Evolutionary conservation across 225 moss, liverwort and hornwort species (phyloP).

Genomic region (Polytrichum commune): DNA sequence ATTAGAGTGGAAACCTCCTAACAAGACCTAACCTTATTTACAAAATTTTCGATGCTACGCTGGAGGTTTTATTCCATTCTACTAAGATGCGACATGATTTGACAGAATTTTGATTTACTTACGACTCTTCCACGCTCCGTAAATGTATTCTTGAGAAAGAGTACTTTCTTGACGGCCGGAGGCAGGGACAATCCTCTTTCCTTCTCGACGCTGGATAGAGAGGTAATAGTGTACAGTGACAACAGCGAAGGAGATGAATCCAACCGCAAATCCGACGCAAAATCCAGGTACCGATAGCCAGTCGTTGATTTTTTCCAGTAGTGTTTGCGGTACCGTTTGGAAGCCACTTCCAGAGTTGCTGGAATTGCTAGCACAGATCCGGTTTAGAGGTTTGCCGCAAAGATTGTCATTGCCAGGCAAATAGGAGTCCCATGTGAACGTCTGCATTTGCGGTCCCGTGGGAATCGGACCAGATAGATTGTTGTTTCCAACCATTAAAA

Average conservation of each 20-base stretch:
- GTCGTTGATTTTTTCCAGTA: background rate
- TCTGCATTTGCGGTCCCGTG: slow-evolving; percentile 24
- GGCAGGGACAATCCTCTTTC: too few species aligned
- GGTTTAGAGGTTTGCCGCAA: slow-evolving; percentile 16
- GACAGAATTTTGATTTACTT: too few species aligned
- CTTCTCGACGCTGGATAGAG: too few species aligned
- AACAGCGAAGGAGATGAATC: background rate
- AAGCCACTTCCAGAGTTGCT: background rate
- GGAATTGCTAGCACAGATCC: slow-evolving; percentile 9
- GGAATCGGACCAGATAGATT: slow-evolving; percentile 15
- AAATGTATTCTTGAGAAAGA: too few species aligned
- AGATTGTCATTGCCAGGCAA: slow-evolving; percentile 14
- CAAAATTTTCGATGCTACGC: too few species aligned
- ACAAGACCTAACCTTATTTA: too few species aligned
- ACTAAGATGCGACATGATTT: too few species aligned
- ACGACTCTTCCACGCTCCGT: too few species aligned
- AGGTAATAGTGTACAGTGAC: background rate
- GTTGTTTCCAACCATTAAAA: slow-evolving; percentile 12
- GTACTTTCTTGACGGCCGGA: too few species aligned
- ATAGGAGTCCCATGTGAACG: slow-evolving; percentile 20
- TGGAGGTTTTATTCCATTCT: too few species aligned
- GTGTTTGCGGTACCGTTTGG: background rate
- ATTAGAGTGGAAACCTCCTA: too few species aligned
- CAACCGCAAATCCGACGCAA: slow-evolving; percentile 1
- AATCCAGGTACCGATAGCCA: background rate